These are phyloP conservation scores for Fusarium ambrosium DNA, from an alignment of 2,329 filamentous ascomycete genomes.

Conservation along the genomic window DNA sequence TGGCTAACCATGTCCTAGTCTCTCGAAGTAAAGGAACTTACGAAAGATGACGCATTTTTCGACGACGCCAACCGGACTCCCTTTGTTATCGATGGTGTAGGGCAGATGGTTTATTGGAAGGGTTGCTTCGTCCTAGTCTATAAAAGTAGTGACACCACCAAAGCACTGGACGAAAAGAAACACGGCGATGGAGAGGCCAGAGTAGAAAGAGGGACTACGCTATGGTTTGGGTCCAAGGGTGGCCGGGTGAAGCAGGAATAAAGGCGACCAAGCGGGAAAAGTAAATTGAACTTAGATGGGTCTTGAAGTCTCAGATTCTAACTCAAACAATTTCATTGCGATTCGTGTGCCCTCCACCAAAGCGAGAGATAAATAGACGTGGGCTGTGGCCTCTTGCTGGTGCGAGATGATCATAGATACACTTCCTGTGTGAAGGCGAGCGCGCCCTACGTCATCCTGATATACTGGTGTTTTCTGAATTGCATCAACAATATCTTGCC, in stretches of 20 bases:
- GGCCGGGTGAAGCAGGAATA: neutral
- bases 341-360: neutral
- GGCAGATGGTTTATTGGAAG: neutral
- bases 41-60: neutral
- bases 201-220: neutral
- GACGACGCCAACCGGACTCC: neutral
- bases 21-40: neutral
- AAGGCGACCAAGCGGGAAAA: neutral
- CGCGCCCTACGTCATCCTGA: neutral
- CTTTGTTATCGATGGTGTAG: neutral
- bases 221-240: neutral
- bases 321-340: neutral
- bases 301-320: no score
- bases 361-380: neutral
- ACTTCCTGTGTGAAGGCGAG: neutral
- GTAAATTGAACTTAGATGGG: neutral
- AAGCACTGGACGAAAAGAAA: neutral
- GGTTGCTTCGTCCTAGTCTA: neutral
- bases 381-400: neutral
- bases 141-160: neutral
- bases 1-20: neutral
- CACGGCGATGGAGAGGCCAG: neutral
- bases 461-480: neutral
- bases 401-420: neutral
- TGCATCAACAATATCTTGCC: neutral